phyloP scores from a whole-genome alignment of 805 yeast species.

The Suhomyces canberraensis region DNA sequence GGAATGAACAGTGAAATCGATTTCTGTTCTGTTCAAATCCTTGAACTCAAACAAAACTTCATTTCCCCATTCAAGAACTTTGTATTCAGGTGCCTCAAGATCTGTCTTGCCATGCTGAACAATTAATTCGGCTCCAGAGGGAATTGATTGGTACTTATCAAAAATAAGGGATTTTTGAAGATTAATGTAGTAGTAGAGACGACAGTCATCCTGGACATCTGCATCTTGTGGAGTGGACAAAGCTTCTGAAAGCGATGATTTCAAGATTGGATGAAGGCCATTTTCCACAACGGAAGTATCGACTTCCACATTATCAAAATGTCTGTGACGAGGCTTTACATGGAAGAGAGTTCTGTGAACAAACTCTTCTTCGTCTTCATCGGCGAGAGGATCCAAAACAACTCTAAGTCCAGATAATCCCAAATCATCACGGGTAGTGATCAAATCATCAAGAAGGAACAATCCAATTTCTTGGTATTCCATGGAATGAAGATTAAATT shows the following conservation, averaged over 20 bases:
- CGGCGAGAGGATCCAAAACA: conserved; percentile 18
- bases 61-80: conserved; percentile 37
- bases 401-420: conserved; percentile 36
- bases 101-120: conserved; percentile 31
- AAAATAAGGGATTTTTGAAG: conserved; percentile 32
- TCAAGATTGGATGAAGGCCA: conserved; percentile 39
- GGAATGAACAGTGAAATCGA: conserved; percentile 35
- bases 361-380: conserved; percentile 15
- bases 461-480: conserved; percentile 36
- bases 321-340: conserved; percentile 38
- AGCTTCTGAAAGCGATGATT: conserved; percentile 10
- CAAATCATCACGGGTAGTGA: conserved; percentile 31
- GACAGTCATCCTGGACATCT: conserved; percentile 26
- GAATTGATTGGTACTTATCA: conserved; percentile 36
- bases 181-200: conserved; percentile 30
- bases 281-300: conserved; percentile 12
- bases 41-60: conserved; percentile 32
- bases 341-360: conserved; percentile 39
- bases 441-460: conserved; percentile 26
- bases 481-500: not conserved
- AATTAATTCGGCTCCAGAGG: conserved; percentile 20
- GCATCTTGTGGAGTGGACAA: conserved; percentile 15
- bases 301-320: conserved; percentile 1
- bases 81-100: conserved; percentile 40
- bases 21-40: conserved; percentile 4